Conservation (phyloP, 208 protist species). For the Crithidia fasciculata region DNA sequence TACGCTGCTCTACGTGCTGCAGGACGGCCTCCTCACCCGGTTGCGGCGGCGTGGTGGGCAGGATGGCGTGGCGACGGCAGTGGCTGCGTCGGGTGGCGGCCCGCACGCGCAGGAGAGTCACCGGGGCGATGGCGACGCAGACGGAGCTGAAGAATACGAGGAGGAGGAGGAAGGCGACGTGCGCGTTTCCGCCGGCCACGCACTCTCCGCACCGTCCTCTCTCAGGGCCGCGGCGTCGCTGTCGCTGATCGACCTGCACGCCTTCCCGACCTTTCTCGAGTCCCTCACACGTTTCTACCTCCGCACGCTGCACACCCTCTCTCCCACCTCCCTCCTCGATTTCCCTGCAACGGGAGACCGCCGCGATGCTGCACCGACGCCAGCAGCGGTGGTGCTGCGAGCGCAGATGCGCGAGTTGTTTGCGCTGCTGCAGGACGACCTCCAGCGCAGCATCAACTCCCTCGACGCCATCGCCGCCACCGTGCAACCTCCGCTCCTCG, state of each 20-base stretch:
- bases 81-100: too few relatives aligned
- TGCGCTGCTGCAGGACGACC: constrained; percentile 43
- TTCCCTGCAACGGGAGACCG: neutral
- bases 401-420: constrained; percentile 37
- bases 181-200: neutral
- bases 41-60: constrained; percentile 40
- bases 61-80: neutral
- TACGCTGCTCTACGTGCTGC: constrained; percentile 42
- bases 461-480: constrained; percentile 24
- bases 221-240: constrained; percentile 18
- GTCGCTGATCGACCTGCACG: constrained; percentile 52
- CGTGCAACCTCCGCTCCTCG: constrained; percentile 25
- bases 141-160: neutral
- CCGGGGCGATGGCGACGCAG: neutral
- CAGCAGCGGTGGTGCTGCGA: constrained; percentile 10
- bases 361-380: neutral
- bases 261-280: constrained; percentile 40
- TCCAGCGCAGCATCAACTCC: constrained; percentile 35
- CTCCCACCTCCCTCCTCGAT: neutral
- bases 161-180: neutral
- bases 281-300: constrained; percentile 29
- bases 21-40: constrained; percentile 49
- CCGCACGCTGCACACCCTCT: constrained; percentile 10
- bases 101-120: neutral
- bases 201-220: too few relatives aligned